These are phyloP conservation scores for Blepharisma stoltei DNA, from an alignment of 73 alveolate genomes.

Conservation along the genomic window DNA sequence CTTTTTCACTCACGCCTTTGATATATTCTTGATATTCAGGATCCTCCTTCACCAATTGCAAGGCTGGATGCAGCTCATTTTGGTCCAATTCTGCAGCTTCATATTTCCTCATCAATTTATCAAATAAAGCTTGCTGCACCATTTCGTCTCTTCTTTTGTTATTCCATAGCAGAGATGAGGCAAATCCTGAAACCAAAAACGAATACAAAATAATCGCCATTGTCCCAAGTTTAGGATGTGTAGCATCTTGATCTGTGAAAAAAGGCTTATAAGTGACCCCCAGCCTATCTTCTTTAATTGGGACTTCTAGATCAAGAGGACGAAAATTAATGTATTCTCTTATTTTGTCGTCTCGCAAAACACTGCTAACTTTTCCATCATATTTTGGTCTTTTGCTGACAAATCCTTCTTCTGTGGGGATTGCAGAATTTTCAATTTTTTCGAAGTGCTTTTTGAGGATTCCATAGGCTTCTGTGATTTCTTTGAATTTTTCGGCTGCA, in stretches of 20 bases:
- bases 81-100: constrained; percentile 21
- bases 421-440: background rate
- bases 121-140: background rate
- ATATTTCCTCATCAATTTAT: constrained; percentile 18
- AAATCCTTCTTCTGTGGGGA: constrained; percentile 27
- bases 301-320: constrained; percentile 20
- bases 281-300: constrained; percentile 19
- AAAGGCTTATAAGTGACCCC: constrained; percentile 25
- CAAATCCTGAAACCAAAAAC: background rate
- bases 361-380: constrained; percentile 29
- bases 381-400: constrained; percentile 17
- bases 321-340: constrained; percentile 28
- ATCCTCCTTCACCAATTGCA: background rate
- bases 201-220: constrained; percentile 1
- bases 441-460: background rate
- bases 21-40: background rate
- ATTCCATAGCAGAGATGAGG: background rate
- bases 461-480: constrained; percentile 50
- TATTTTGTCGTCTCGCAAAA: background rate
- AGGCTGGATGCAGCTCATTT: constrained; percentile 19
- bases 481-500: constrained; percentile 41
- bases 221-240: constrained; percentile 35
- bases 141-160: background rate
- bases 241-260: constrained; percentile 29
- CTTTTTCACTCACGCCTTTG: background rate